Evolutionary conservation across 2,329 filamentous ascomycete genomes (phyloP), one percentile per base, ranked within the genome.

Genomic region (Colletotrichum horii): DNA sequence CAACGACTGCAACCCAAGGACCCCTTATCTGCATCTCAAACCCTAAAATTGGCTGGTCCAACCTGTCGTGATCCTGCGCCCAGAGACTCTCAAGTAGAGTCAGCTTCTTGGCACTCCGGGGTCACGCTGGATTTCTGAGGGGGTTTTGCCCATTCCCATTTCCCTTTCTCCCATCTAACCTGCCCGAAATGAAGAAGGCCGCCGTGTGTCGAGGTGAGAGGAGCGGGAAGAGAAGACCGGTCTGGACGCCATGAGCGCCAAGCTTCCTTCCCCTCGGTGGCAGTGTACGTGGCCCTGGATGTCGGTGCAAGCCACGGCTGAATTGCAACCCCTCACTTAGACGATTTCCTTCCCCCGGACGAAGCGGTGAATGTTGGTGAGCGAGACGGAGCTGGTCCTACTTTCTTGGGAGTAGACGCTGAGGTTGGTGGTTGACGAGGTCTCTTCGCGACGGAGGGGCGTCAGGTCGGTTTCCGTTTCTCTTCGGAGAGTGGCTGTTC

Each of bases 11-110:
- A 32, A 76, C 70, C 65, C 70, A 76, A 69, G 74, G 22, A 65
- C 64, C 70, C 74, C 65, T 76, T 74, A 74, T 76, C 74, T 74
- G 64, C 58, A 69, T 36, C 55, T 55, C 65, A 64, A 76, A 73
- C 58, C 64, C 74, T 74, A 69, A 69, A 76, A 64, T 36, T 76
- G 70, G 74, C 65, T 60, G 64, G 58, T 36, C 58, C 58, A 36
- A 24, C 56, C 56, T 28, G 52, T 68, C 66, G 66, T 52, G 36
- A 66, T 73, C 69, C 70, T 73, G 43, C 64, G 58, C 69, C 66
- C 48, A 68, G 73, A 65, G 43, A 24, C 62, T 67, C 64, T 76
- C 43, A n/a, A 64, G 38, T 38, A 76, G 58, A 68, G 70, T 74
- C 38, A 69, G 70, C 64, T 58, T 65, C 74, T 76, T 76, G 74